Percentiles rank a stretch among this genome's conserved stretches.
Conservation (phyloP, 2,329 filamentous ascomycete species). For the Pseudogymnoascus sp. region DNA sequence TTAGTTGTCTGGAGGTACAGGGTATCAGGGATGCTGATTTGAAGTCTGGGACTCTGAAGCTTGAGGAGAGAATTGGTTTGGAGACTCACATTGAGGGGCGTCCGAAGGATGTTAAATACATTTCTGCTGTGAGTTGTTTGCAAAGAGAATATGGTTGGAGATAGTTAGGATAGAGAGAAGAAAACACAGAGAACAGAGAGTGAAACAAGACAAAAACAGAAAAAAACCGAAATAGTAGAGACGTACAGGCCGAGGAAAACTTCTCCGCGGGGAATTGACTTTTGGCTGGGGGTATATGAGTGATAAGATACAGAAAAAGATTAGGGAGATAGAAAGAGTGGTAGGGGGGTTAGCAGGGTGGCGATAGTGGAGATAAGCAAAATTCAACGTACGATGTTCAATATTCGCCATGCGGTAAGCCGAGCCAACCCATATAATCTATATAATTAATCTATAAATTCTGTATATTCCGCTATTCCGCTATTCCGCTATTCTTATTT, state of each 20-base stretch:
- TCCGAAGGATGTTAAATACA: slow-evolving; percentile 7
- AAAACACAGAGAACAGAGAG: background rate
- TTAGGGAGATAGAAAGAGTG: background rate
- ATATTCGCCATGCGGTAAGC: background rate
- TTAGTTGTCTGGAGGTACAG: background rate
- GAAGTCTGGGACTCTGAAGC: background rate
- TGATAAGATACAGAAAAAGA: background rate
- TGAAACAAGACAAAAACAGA: background rate
- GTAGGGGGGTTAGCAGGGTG: background rate
- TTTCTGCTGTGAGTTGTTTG: background rate
- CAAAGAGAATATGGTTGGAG: background rate
- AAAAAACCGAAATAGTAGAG: background rate
- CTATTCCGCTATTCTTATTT: too few relatives aligned
- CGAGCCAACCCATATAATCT: background rate
- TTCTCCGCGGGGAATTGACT: background rate
- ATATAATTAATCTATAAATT: background rate
- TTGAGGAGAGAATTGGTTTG: background rate
- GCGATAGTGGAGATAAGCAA: slow-evolving; percentile 4
- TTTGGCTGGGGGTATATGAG: background rate
- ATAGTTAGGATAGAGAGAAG: background rate
- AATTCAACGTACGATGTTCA: too few relatives aligned
- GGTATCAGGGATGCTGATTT: background rate
- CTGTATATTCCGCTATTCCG: background rate
- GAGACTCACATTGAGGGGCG: background rate
- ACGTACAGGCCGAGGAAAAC: background rate